Conservation (phyloP, 495 filamentous ascomycete species). For the Aspergillus avenaceus region DNA sequence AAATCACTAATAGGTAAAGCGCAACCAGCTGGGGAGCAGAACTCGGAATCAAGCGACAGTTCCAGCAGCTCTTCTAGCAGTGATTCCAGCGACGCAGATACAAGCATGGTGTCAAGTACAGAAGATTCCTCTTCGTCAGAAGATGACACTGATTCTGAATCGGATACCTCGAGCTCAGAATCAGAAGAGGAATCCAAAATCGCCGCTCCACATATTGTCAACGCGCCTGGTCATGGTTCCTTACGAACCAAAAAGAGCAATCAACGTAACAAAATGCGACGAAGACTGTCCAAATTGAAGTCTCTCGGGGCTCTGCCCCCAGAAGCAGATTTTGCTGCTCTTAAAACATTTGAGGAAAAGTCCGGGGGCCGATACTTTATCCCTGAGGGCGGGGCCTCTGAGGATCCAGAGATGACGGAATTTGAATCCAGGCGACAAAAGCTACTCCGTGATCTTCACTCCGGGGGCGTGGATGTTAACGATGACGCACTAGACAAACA, state of each 20-base stretch:
- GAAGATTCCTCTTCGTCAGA: slow-evolving; percentile 20
- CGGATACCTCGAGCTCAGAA: slow-evolving; percentile 24
- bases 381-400: slow-evolving; percentile 13
- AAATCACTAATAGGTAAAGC: neutral
- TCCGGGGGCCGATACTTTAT: slow-evolving; percentile 25
- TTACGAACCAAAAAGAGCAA: slow-evolving; percentile 51
- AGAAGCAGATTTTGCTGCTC: slow-evolving; percentile 43
- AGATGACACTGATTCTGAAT: slow-evolving; percentile 11
- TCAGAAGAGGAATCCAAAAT: slow-evolving; percentile 12
- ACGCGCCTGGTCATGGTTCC: slow-evolving; percentile 42
- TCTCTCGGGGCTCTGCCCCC: slow-evolving; percentile 43
- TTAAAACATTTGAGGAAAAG: slow-evolving; percentile 34
- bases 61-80: slow-evolving; percentile 18
- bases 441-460: slow-evolving; percentile 46
- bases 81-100: slow-evolving; percentile 20
- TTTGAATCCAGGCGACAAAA: slow-evolving; percentile 50
- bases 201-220: slow-evolving; percentile 16
- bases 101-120: slow-evolving; percentile 20
- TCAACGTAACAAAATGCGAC: slow-evolving; percentile 44
- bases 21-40: slow-evolving; percentile 10
- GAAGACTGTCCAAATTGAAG: slow-evolving; percentile 46
- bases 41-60: slow-evolving; percentile 11
- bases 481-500: slow-evolving; percentile 36
- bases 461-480: slow-evolving; percentile 49
- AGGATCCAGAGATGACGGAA: slow-evolving; percentile 26